These are phyloP conservation scores for Trichophyton rubrum DNA, from an alignment of 2,329 filamentous ascomycete genomes.

Conservation along the genomic window DNA sequence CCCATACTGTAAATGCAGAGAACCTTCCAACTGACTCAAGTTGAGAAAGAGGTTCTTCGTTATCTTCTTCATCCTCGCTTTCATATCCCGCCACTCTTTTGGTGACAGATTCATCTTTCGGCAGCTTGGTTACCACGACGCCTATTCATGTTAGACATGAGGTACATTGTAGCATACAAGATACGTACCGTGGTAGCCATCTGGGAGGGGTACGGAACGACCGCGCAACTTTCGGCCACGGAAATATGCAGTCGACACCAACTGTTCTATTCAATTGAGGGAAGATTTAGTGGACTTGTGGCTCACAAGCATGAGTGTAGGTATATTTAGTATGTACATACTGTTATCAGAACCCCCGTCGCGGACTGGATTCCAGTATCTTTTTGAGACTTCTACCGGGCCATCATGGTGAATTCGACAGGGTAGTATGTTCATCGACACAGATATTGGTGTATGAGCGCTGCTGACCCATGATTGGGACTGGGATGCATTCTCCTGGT, in stretches of 20 bases:
- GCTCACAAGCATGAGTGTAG: neutral
- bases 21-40: conserved; percentile 57
- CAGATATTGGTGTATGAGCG: conserved; percentile 17
- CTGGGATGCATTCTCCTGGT: neutral
- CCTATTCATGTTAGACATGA: conserved; percentile 29
- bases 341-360: conserved; percentile 30
- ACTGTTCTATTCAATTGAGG: neutral
- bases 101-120: neutral
- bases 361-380: conserved; percentile 57
- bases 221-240: conserved; percentile 69
- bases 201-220: conserved; percentile 52
- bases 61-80: conserved; percentile 11
- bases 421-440: conserved; percentile 61
- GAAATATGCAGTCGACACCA: conserved; percentile 48
- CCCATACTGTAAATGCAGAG: conserved; percentile 69
- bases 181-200: conserved; percentile 49
- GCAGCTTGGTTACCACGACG: conserved; percentile 41
- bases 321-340: neutral
- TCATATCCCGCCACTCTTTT: neutral
- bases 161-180: neutral
- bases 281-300: neutral
- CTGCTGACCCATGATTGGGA: neutral
- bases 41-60: conserved; percentile 39
- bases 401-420: conserved; percentile 72
- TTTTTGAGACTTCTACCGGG: conserved; percentile 47